Base-by-base conservation (phyloP, 2,329 filamentous ascomycete genomes). In the Colletotrichum phormii region DNA sequence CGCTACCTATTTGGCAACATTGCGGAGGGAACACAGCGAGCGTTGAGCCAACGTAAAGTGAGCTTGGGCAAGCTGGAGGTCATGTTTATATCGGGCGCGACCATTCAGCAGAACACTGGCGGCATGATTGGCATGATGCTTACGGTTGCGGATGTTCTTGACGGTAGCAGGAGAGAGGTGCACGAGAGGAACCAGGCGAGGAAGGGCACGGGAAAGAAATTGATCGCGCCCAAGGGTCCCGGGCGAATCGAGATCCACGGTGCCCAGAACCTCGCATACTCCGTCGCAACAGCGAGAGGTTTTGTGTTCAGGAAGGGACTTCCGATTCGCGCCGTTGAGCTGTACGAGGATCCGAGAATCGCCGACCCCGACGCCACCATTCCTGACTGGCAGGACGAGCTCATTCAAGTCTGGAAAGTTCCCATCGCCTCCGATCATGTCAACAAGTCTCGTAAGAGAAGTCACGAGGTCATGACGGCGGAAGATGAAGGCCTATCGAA, bases 221-320 rank as follows among this genome's bases (percentile, higher is more conserved):
- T 78, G 62, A 66, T 82, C 51, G 71, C 73, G 12, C 8, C 26
- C 15, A 73, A 73, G 22, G 55, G 53, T n/a, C 64, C 12, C 61
- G 75, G 24, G 68, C 73, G 15, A 49, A 73, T 79, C 31, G 77
- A 79, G 15, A 85, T 98, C 13, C 93, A 97, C 79, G 95, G 94
- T 3, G 91, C 92, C 5, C 90, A 91, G 64, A 98, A 98, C 79
- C 82, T 98, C 67, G 89, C 91, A 58, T 93, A 98, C 79, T 88
- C 90, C 6, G 82, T 99, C 69, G 95, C 95, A n/a, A 94, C 95
- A 0, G 92, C 93, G 18, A 89, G 97, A 58, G 87, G 92, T 37
- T 98, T 98, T 81, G 90, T 98, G 62, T 96, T 98, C 77, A 89
- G 97, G 49, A 95, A 94, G 77, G 92, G 94, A 0, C 88, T 97